Base-by-base conservation (phyloP, 1,284 basidiomycete species). In the Malassezia vespertilionis region DNA sequence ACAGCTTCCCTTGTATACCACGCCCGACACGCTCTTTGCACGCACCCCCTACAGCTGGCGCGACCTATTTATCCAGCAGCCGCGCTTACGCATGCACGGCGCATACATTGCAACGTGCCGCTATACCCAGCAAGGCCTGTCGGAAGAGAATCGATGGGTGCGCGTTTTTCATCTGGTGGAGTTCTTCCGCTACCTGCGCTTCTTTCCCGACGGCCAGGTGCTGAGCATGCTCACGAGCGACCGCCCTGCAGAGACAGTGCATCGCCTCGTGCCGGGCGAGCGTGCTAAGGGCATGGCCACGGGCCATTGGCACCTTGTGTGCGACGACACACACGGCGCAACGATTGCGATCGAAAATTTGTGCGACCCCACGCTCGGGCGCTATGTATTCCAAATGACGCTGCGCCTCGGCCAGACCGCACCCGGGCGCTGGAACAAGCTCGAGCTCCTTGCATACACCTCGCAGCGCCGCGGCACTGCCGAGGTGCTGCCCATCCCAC, bases 221-320 rank as follows among this genome's bases (percentile, higher is more conserved):
- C 76, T 95, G 3, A 88, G 85, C 18, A 77, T 90, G 12, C 79
- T 90, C 20, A 80, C 84, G 1, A 89, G 88, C 52, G 87, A 91
- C 34, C 70, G 75, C 1, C 89, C 88, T 0, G 77, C 80, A 18
- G 77, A 84, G 45, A 77, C 87, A 20, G 83, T 93, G 38, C 82
- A 82, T 4, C 72, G 79, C 12, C 77, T 93, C 44, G 83, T 82
- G 47, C 83, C 83, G 2, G 77, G 78, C 2, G 74, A 89, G 3
- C 54, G 49, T 6, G 34, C 50, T 0, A 89, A 91, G 77, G 88
- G 87, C 12, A 71, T 77, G 50, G 73, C 85, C 37, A 76, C 77
- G 31, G 78, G 82, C 58, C 78, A 46, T 12, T 69, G 66, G 66
- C 53, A 53, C 32, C 39, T 65, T 3, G 53, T 63, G 15, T 46